Base-by-base conservation (phyloP, 1,284 basidiomycete genomes). In the Tremellales sp. region DNA sequence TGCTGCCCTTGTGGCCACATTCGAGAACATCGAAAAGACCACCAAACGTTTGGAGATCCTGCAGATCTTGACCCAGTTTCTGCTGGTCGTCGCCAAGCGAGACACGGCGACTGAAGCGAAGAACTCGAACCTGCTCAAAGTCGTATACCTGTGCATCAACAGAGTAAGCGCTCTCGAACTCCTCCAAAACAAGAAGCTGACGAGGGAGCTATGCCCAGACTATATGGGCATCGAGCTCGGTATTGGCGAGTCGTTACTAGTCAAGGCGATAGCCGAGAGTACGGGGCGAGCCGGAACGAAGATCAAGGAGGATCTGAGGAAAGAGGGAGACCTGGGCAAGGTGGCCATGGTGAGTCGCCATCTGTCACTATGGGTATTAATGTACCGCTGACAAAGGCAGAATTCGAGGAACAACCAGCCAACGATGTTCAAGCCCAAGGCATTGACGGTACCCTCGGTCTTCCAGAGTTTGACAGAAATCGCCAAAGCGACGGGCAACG, bases 81-180 rank as follows among this genome's bases (percentile, higher is more conserved):
- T 98, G 33, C 76, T 91, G 3, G 82, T 93, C 11, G 91, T 98
- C 37, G 93, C 97, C 44, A 83, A 85, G 66, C 80, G 72, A 24
- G 72, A 73, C 45, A 69, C 65, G 6, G 60, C 65, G 1, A 65
- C 59, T 1, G 61, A 60, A 3, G 62, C 62, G n/a, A 68, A 67
- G 44, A 54, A 56, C 26, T 67, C 88, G 29, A 87, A 89, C 54
- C 80, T 99, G 24, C 79, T 97, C 12, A 87, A 91, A 64, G 83
- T 86, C 0, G 86, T 98, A 2, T 99, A 99, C 66, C 81, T 99
- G 2, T 98, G 94, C 68, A 97, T 98, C 72, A 99, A 99, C 68
- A 79, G 93, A 53, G 91, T 94, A 68, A 43, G 83, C 75, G 2
- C 33, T 17, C 36, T 41, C 24, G 26, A 22, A 22, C 19, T 31